phyloP scores from a whole-genome alignment of 148 eudicot genomes.

The Rhododendron henanense region DNA sequence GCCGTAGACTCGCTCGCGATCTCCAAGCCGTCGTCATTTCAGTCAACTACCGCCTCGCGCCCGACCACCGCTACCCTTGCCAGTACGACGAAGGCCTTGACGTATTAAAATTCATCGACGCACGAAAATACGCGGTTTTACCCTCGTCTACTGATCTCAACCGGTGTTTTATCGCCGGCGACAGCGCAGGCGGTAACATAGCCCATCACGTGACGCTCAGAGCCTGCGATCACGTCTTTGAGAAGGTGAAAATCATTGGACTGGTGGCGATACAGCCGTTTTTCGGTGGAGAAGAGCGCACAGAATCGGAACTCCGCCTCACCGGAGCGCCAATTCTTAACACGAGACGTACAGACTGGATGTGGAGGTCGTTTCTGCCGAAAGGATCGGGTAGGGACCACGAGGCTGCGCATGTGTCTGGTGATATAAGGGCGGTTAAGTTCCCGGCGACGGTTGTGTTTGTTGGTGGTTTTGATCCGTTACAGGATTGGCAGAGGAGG shows the following conservation, averaged over 20 bases:
- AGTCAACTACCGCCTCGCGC: slow-evolving; percentile 8
- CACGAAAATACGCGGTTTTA: neutral
- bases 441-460: slow-evolving; percentile 31
- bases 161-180: slow-evolving; percentile 40
- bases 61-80: neutral
- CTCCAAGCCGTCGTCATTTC: slow-evolving; percentile 4
- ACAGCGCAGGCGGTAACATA: slow-evolving; percentile 44
- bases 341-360: slow-evolving; percentile 22
- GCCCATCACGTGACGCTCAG: slow-evolving; percentile 34
- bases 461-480: slow-evolving; percentile 33
- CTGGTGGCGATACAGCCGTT: slow-evolving; percentile 33
- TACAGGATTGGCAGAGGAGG: slow-evolving; percentile 38
- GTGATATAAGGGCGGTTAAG: slow-evolving; percentile 5
- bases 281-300: slow-evolving; percentile 43
- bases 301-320: slow-evolving; percentile 27
- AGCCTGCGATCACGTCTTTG: slow-evolving; percentile 9
- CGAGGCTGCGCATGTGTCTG: slow-evolving; percentile 24
- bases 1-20: neutral
- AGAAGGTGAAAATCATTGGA: slow-evolving; percentile 27
- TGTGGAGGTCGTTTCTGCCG: slow-evolving; percentile 47
- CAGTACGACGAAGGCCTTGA: slow-evolving; percentile 6
- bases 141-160: slow-evolving; percentile 22
- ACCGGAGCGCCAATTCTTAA: neutral
- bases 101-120: slow-evolving; percentile 25
- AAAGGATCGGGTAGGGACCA: slow-evolving; percentile 36